Evolutionary conservation across 2,329 filamentous ascomycete genomes (phyloP), one percentile per base, ranked within the genome.

Genomic region (Hymenoscyphus salicellus): DNA sequence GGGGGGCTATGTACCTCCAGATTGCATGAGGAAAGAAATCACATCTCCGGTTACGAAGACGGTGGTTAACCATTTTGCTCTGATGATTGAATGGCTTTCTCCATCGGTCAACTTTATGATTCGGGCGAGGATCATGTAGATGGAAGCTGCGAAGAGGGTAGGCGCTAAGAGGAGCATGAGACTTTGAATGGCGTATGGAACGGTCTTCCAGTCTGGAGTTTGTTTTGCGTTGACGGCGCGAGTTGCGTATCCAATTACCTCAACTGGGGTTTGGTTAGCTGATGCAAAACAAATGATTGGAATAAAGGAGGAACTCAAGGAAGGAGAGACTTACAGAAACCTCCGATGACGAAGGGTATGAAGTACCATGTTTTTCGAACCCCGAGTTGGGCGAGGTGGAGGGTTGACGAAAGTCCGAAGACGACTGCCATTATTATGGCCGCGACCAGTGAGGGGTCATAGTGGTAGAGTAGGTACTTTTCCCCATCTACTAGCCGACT

Each of bases 291-390:
- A 30, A 6, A 30, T 30, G 28, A 30, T 30, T 30, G 28, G 28
- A 30, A 6, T 3, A 30, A 30, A 30, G 28, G 28, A 30, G 28
- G 28, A 30, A 30, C 28, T 30, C 28, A 30, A 6, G 28, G 28
- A 30, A 30, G 28, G 11, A 14, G 11, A 14, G 14, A 73, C 76
- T 71, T 75, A 84, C 82, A 83, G n/a, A 79, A 63, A 23, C 80
- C 80, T n/a, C 83, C 83, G n/a, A 85, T 72, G 5, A 81, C 67
- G 56, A 85, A 81, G 0, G 83, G 80, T 1, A 81, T 79, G 69
- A 83, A 80, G 71, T 82, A 85, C 80, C 80, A 84, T 0, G 79
- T 79, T 38, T 77, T 74, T 1, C 75, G 75, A 20, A 70, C 72
- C 38, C 79, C 28, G 33, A 83, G 67, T 55, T 79, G 76, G 30